Evolutionary conservation across 2,329 filamentous ascomycete genomes (phyloP), one percentile per base, ranked within the genome.

Genomic region (Fusarium vanettenii): DNA sequence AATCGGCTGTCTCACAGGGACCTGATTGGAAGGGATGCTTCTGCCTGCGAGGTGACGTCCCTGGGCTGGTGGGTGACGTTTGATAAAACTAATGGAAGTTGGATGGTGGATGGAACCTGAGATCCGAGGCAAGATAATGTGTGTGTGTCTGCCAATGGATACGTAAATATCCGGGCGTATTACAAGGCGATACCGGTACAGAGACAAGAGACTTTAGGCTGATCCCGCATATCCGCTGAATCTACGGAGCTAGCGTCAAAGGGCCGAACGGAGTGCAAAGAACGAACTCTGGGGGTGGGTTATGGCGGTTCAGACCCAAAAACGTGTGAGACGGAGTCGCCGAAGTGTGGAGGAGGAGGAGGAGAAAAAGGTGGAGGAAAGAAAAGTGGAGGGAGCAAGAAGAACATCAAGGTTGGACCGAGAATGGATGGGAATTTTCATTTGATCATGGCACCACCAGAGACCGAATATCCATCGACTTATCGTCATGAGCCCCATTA

Each of bases 1-100:
- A 59, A 61, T 43, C 39, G 48, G 48, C 48, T 64, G 69, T 67
- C 62, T 73, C 70, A 71, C 39, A 27, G 27, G 27, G 48, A 33
- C 39, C 13, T 60, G 57, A 45, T 29, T 25, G 60, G 60, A 43
- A 60, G 70, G 57, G 57, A 56, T 33, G 56, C 56, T 69, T 60
- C 39, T 43, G n/a, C 63, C 67, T 73, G 71, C 67, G 73, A 57
- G 50, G 64, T 74, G 72, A 74, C 71, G 71, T 71, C 50, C 59
- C 25, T 22, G 43, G 27, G 64, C n/a, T 41, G 50, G 63, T 65
- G 63, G 43, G 67, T 74, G 71, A 74, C 71, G 72, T 70, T 69
- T 50, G 45, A 50, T 50, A 50, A 29, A 50, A 29, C 10, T 13
- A 60, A 37, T 27, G 48, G n/a, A 55, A 55, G n/a, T 22, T 22